A percentile compares a stretch with the other conserved stretches of the same genome.
phyloP scores from a whole-genome alignment of 495 filamentous ascomycete genomes.

The Talaromyces stipitatus region DNA sequence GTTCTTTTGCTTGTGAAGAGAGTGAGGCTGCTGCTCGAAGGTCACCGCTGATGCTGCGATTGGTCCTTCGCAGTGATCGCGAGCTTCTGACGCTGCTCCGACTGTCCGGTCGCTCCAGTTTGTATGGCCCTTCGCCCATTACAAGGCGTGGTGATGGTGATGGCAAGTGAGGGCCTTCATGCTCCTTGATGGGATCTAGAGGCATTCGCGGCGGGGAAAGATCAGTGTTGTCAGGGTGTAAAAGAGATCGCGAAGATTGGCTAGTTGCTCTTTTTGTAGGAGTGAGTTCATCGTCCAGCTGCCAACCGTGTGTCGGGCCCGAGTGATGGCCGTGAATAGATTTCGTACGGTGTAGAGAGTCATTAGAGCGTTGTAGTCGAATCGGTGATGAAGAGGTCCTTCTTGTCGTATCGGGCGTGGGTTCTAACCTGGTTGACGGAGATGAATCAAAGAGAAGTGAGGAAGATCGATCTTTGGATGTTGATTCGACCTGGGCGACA shows the following conservation, averaged over 20 bases:
- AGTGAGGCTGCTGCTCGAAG: slow-evolving; percentile 57
- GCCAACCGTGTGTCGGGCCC: slow-evolving; percentile 23
- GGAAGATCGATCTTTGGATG: slow-evolving; percentile 45
- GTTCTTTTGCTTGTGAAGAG: slow-evolving; percentile 22
- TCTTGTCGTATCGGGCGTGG: slow-evolving; percentile 8
- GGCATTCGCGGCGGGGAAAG: slow-evolving; percentile 33
- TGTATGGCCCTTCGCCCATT: slow-evolving; percentile 31
- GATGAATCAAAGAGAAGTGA: slow-evolving; percentile 48
- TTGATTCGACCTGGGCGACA: slow-evolving; percentile 37
- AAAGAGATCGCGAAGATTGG: neutral
- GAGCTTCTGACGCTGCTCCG: slow-evolving; percentile 33
- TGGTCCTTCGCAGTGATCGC: slow-evolving; percentile 63
- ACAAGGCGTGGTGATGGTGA: slow-evolving; percentile 27
- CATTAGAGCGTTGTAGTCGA: slow-evolving; percentile 9
- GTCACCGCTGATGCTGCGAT: slow-evolving; percentile 72
- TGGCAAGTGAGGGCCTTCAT: slow-evolving; percentile 17
- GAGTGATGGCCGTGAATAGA: slow-evolving; percentile 32
- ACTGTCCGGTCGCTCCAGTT: slow-evolving; percentile 33
- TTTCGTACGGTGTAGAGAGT: slow-evolving; percentile 22
- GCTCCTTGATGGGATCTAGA: slow-evolving; percentile 31
- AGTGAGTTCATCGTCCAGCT: slow-evolving; percentile 21
- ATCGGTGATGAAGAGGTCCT: neutral
- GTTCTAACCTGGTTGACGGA: slow-evolving; percentile 29
- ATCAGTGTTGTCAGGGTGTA: neutral
- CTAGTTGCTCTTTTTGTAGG: slow-evolving; percentile 12